Evolutionary conservation across 805 yeast species (phyloP).

Genomic region (Wickerhamomyces mucosus): DNA sequence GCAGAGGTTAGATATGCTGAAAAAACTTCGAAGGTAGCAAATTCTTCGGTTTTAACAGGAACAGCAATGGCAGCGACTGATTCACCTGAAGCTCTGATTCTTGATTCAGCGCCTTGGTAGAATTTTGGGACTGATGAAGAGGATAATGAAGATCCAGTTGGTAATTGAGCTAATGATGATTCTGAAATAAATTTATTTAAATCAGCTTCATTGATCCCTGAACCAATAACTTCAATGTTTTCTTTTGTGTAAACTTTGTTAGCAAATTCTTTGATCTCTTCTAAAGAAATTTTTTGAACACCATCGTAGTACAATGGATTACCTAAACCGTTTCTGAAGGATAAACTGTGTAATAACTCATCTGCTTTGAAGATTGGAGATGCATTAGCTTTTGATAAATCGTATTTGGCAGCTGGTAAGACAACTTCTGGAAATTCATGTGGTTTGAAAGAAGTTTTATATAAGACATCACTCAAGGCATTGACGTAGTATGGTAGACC

Average conservation of each 20-base stretch:
- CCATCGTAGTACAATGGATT: conserved; percentile 72
- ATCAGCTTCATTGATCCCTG: conserved; percentile 67
- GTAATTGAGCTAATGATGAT: conserved; percentile 53
- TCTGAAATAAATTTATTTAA: conserved; percentile 58
- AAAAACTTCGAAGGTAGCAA: conserved; percentile 61
- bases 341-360: conserved; percentile 69
- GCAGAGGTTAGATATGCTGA: conserved; percentile 55
- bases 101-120: conserved; percentile 57
- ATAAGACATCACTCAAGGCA: conserved; percentile 65
- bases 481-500: conserved; percentile 88
- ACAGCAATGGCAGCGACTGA: conserved; percentile 75
- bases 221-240: conserved; percentile 61
- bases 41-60: conserved; percentile 57
- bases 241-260: conserved; percentile 56
- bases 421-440: conserved; percentile 82
- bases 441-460: conserved; percentile 65
- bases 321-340: conserved; percentile 86
- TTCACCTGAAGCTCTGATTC: conserved; percentile 54
- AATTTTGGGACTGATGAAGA: conserved; percentile 30
- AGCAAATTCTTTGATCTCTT: conserved; percentile 61
- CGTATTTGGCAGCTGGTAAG: conserved; percentile 65
- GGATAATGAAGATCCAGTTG: conserved; percentile 47
- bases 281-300: conserved; percentile 43
- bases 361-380: conserved; percentile 52
- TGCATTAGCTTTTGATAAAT: conserved; percentile 41